phyloP scores from a whole-genome alignment of 2,329 filamentous ascomycete species.

The Xylariaceae sp. region DNA sequence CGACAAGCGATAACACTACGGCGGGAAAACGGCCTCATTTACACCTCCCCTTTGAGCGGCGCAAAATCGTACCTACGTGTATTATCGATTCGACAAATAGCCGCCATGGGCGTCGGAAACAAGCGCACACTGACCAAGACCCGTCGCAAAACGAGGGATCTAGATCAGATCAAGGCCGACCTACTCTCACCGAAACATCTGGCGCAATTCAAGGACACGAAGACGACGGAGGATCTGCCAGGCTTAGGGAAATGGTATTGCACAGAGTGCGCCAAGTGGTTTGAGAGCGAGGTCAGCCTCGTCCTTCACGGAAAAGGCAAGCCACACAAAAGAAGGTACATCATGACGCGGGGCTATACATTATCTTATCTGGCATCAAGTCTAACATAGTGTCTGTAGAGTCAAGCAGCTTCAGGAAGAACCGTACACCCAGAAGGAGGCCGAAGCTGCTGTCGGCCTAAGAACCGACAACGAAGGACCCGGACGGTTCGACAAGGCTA shows the following conservation, averaged over 20 bases:
- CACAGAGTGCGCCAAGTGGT: constrained; percentile 93
- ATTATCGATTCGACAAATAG: background rate
- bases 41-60: constrained; percentile 5
- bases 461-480: constrained; percentile 65
- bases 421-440: constrained; percentile 83
- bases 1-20: background rate
- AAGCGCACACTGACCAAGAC: constrained; percentile 74
- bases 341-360: background rate
- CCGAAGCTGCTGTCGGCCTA: constrained; percentile 77
- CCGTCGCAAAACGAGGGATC: constrained; percentile 74
- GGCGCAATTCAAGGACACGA: constrained; percentile 74
- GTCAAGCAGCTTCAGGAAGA: constrained; percentile 81
- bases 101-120: constrained; percentile 68
- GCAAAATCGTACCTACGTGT: background rate
- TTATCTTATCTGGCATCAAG: constrained; percentile 21
- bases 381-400: constrained; percentile 49
- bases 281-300: constrained; percentile 80
- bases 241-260: constrained; percentile 87
- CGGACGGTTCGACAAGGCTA: constrained; percentile 27
- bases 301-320: constrained; percentile 80
- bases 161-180: constrained; percentile 91
- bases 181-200: constrained; percentile 79
- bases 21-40: background rate
- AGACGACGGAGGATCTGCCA: constrained; percentile 83
- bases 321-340: constrained; percentile 86